Evolutionary conservation across 257 asterid species (phyloP).

Genomic region (Solanum ossicruentum): DNA sequence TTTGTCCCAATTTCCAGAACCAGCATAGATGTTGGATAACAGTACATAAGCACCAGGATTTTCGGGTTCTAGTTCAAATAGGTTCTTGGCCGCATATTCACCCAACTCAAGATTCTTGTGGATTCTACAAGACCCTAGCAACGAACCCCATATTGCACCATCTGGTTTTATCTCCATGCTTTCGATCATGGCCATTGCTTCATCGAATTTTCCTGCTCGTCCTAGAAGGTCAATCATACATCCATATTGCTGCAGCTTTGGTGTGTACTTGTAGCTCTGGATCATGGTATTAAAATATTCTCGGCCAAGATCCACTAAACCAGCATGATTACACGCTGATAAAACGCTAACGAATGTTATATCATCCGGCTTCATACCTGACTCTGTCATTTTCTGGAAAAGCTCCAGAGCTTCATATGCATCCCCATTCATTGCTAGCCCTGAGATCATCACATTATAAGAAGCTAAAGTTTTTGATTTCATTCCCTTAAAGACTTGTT

Average conservation of each 20-base stretch:
- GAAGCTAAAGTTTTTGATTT: conserved; percentile 10
- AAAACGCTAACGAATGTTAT: conserved; percentile 11
- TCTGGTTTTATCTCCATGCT: conserved; percentile 15
- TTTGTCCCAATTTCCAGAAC: conserved; percentile 16
- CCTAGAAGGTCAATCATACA: conserved; percentile 23
- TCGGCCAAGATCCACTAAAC: conserved; percentile 13
- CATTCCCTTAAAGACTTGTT: conserved; percentile 12
- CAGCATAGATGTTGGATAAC: conserved; percentile 19
- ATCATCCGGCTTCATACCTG: conserved; percentile 9
- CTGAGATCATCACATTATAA: conserved; percentile 22
- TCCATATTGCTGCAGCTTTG: conserved; percentile 20
- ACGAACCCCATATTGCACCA: conserved; percentile 22
- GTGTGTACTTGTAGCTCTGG: background rate
- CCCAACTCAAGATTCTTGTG: conserved; percentile 19
- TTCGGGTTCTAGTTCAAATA: conserved; percentile 11
- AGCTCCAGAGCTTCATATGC: conserved; percentile 10
- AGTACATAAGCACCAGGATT: conserved; percentile 17
- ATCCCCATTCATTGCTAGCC: conserved; percentile 18
- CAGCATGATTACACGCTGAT: conserved; percentile 21
- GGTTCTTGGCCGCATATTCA: conserved; percentile 8
- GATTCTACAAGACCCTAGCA: conserved; percentile 18
- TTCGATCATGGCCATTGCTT: conserved; percentile 3
- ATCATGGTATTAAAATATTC: conserved; percentile 10
- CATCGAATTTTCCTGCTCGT: conserved; percentile 16
- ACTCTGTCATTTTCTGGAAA: conserved; percentile 3